Evolutionary conservation across 495 filamentous ascomycete genomes (phyloP).

Genomic region (Hypoxylon intermedium): DNA sequence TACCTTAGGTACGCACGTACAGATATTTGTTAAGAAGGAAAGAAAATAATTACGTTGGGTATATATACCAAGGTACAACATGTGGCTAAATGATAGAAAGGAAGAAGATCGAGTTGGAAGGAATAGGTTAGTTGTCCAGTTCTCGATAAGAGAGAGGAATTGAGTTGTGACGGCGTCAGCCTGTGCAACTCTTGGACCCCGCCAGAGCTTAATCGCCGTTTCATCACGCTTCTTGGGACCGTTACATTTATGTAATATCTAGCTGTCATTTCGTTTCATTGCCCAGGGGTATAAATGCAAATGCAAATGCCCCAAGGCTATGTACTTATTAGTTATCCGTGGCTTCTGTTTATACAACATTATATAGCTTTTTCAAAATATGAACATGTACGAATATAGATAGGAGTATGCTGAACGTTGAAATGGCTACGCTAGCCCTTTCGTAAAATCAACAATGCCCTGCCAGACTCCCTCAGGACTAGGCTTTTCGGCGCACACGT

Average conservation of each 20-base stretch:
- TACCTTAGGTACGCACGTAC: too few relatives aligned
- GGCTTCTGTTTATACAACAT: neutral
- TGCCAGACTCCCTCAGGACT: constrained; percentile 82
- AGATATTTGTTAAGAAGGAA: neutral
- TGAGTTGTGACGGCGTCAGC: neutral
- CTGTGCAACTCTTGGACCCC: neutral
- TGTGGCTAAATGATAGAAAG: neutral
- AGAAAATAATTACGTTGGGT: too few relatives aligned
- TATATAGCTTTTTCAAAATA: constrained; percentile 4
- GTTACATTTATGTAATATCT: neutral
- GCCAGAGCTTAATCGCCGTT: neutral
- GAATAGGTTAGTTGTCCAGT: neutral
- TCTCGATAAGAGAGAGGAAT: too few relatives aligned
- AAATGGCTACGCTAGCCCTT: constrained; percentile 6
- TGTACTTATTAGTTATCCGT: too few relatives aligned
- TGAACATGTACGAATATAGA: neutral
- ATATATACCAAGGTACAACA: too few relatives aligned
- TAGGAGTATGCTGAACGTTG: neutral
- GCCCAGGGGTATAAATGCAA: neutral
- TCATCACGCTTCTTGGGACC: too few relatives aligned
- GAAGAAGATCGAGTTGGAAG: neutral
- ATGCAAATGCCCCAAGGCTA: neutral
- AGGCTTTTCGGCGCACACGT: constrained; percentile 83
- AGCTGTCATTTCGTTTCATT: neutral
- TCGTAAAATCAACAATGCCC: constrained; percentile 64